Evolutionary conservation across 306 rosid genomes (phyloP), one percentile per base, ranked within the genome.

Genomic region (Begonia fuchsioides): DNA sequence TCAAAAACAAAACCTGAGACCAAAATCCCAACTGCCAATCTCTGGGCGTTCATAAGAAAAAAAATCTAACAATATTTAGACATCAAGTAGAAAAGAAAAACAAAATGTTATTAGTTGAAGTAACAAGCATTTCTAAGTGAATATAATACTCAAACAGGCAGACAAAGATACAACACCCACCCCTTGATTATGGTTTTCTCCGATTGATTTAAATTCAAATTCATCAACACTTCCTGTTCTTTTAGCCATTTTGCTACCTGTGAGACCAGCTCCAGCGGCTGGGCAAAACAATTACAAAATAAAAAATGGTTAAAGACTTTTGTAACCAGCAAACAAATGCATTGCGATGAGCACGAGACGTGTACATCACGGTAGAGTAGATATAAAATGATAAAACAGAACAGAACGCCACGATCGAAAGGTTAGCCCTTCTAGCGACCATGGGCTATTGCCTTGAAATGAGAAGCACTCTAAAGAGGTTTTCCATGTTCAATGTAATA

Each of bases 1-100:
- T 72, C 55, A 49, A 88, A 84, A 43, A 73, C 90, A 64, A 81
- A 75, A 58, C 97, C 97, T 3, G 97, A 81, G 66, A 88, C 65
- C 61, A 70, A 64, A 66, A 88, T 84, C 68, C 68, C 92, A 52
- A 88, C 95, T 19, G 90, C 84, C 43, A 88, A 79, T 64, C 70
- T 74, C 93, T 88, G 93, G 62, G 65, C 40, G 53, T 53, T 26
- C 44, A 60, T 44, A 52, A n/a, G 53, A 46, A 41, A 35, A 14
- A 58, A 44, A 10, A 52, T 11, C 5, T 17, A 8, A 43, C 5
- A 32, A 32, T 14, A 49, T 9, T 12, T 6, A 32, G 35, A 56
- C 7, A 10, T 41, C 18, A 46, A 56, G 15, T 56, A 49, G 5
- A 13, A 49, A 17, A 17, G 53, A 46, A 15, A 14, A 6, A 13